Evolutionary conservation across 495 filamentous ascomycete genomes (phyloP), one percentile per base, ranked within the genome.

Genomic region (Bathelium albidoporum): DNA sequence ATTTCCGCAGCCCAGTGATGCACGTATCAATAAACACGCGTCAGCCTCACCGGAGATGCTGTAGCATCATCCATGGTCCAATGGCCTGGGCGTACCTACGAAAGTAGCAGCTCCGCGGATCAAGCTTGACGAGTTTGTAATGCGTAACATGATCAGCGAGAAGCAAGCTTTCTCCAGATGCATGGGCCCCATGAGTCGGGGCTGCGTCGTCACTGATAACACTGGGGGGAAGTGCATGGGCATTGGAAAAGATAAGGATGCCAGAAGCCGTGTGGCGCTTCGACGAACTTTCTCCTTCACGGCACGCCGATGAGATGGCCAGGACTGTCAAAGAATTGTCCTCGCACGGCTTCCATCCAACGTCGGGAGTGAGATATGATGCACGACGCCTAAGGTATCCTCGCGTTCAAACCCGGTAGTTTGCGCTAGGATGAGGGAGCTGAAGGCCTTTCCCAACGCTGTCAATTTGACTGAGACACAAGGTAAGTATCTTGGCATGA

Each of bases 211-310:
- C 34, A 39, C 34, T 55, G 49, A 55, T 55, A 55, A 55, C 2
- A 55, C 26, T 7, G 7, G n/a, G n/a, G 5, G 44, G 14, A 39
- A 14, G 34, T 39, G 34, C 34, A 39, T 39, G 34, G 44, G 44
- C n/a, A n/a, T n/a, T n/a, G n/a, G n/a, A n/a, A 49, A 55, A 55
- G 49, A 55, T 55, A 55, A 55, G 49, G 20, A 55, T 55, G 49
- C 49, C 9, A 24, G 5, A 49, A 39, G 34, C n/a, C n/a, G 14
- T 39, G 34, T 39, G 34, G 34, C 34, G 34, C 34, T 14, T 5
- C 34, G n/a, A n/a, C n/a, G n/a, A 55, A 29, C 49, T 29, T 55
- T 55, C 29, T 24, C 29, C 49, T n/a, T n/a, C n/a, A n/a, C n/a
- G n/a, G n/a, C 49, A 24, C 16, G 49, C 20, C 4, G 20, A 55